Evolutionary conservation across 805 yeast species (phyloP).

Genomic region (Cyberlindnera maritima): DNA sequence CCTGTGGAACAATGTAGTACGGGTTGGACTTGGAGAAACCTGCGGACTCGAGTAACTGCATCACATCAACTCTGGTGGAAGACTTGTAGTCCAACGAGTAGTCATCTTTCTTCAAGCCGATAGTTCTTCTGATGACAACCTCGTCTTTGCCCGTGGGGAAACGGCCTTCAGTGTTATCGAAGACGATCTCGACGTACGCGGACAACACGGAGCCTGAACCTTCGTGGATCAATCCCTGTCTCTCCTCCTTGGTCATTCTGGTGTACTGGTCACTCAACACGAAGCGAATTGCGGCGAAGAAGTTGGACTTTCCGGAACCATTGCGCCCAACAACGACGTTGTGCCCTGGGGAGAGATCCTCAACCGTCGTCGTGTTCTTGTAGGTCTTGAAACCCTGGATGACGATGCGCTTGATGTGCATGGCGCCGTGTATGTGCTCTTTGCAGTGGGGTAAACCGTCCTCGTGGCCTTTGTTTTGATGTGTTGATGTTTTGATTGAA

Average conservation of each 20-base stretch:
- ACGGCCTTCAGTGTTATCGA: slow-evolving; percentile 76
- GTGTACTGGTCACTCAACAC: slow-evolving; percentile 88
- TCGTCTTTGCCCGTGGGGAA: slow-evolving; percentile 57
- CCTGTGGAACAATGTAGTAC: slow-evolving; percentile 96
- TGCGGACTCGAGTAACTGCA: slow-evolving; percentile 82
- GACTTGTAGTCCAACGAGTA: slow-evolving; percentile 79
- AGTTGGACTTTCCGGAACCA: slow-evolving; percentile 96
- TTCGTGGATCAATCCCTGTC: slow-evolving; percentile 85
- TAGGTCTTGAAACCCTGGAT: slow-evolving; percentile 95
- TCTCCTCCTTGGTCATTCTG: slow-evolving; percentile 78
- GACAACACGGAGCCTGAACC: slow-evolving; percentile 89
- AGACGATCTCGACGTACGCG: slow-evolving; percentile 86
- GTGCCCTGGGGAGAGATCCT: slow-evolving; percentile 71
- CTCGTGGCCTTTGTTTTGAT: too few species aligned
- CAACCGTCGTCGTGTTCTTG: slow-evolving; percentile 76
- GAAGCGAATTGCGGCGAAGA: slow-evolving; percentile 92
- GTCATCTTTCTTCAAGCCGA: slow-evolving; percentile 91
- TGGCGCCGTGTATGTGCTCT: slow-evolving; percentile 10
- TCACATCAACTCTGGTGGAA: slow-evolving; percentile 76
- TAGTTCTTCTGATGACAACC: slow-evolving; percentile 77
- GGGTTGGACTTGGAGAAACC: slow-evolving; percentile 91
- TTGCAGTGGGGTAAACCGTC: too few species aligned
- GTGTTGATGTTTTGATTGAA: too few species aligned
- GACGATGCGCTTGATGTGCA: slow-evolving; percentile 51
- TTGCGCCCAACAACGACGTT: slow-evolving; percentile 90